A percentile compares a stretch with the other conserved stretches of the same genome.
These are phyloP conservation scores for Penicillium flavigenum DNA, from an alignment of 495 filamentous ascomycete species.

Conservation along the genomic window DNA sequence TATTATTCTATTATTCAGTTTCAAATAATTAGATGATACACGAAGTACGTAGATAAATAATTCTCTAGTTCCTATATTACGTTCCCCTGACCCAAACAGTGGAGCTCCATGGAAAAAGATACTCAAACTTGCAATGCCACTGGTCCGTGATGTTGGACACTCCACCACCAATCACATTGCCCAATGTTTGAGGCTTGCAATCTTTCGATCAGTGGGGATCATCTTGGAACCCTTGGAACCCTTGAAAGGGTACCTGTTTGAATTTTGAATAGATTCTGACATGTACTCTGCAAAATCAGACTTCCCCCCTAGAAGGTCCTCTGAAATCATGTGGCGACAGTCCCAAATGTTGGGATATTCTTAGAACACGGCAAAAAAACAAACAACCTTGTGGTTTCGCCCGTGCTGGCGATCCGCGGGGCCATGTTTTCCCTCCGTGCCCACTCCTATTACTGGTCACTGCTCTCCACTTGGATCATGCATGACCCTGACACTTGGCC, in stretches of 20 bases:
- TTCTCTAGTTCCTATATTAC: no score
- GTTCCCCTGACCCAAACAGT: neutral
- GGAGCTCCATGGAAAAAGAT: conserved; percentile 3
- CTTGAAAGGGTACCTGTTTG: neutral
- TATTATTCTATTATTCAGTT: no score
- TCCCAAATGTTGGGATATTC: neutral
- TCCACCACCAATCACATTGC: conserved; percentile 7
- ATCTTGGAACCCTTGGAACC: no score
- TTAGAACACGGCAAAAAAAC: neutral
- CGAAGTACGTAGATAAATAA: no score
- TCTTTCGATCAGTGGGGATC: conserved; percentile 1
- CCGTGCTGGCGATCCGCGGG: conserved; percentile 12
- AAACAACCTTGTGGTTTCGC: neutral
- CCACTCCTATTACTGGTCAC: neutral
- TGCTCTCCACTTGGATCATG: conserved; percentile 1
- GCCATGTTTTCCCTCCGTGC: neutral
- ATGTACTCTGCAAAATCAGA: neutral
- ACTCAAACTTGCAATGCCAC: conserved; percentile 8
- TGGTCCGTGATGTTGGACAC: neutral
- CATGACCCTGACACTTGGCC: conserved; percentile 10
- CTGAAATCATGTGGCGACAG: neutral
- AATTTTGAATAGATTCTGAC: conserved; percentile 4
- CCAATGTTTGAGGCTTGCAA: conserved; percentile 1
- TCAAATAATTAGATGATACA: no score
- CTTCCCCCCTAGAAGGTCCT: neutral